Evolutionary conservation across 2,329 filamentous ascomycete genomes (phyloP).

Genomic region (Cylindrodendrum hubeiense): DNA sequence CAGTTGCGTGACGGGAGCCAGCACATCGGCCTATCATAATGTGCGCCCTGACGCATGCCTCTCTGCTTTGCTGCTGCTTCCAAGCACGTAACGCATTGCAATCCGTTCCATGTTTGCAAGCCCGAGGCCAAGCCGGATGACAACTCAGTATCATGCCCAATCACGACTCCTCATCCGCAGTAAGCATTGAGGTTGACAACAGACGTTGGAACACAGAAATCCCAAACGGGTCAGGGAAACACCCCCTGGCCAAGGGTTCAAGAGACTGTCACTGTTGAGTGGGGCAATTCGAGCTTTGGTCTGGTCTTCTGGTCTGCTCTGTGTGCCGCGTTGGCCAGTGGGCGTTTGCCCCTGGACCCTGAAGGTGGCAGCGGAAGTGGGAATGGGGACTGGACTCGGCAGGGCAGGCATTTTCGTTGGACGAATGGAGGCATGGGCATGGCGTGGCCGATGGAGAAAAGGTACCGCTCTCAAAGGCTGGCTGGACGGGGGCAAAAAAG

Average conservation of each 20-base stretch:
- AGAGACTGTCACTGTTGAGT: neutral
- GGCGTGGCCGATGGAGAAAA: constrained; percentile 1
- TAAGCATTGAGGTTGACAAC: constrained; percentile 12
- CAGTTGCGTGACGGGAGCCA: constrained; percentile 18
- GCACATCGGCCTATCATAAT: constrained; percentile 22
- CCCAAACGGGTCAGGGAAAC: constrained; percentile 5
- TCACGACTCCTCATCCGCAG: constrained; percentile 9
- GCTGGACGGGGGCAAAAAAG: constrained; percentile 8
- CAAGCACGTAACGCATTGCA: constrained; percentile 1
- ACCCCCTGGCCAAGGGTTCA: constrained; percentile 7
- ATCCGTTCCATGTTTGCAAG: neutral
- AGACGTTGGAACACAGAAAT: constrained; percentile 4
- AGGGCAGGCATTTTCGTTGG: constrained; percentile 6
- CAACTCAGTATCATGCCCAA: constrained; percentile 23
- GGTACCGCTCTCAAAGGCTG: constrained; percentile 9
- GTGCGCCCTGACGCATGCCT: constrained; percentile 15
- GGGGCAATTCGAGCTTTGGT: neutral
- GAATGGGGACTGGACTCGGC: constrained; percentile 10
- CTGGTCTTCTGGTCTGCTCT: neutral
- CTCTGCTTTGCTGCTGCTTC: constrained; percentile 10
- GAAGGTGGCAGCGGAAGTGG: constrained; percentile 10
- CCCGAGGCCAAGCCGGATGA: constrained; percentile 6
- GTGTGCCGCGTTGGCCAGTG: constrained; percentile 7
- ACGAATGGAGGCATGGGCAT: constrained; percentile 3
- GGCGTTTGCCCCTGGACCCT: constrained; percentile 24